phyloP scores from a whole-genome alignment of 2,329 filamentous ascomycete species.

The Diaporthe ampelina region DNA sequence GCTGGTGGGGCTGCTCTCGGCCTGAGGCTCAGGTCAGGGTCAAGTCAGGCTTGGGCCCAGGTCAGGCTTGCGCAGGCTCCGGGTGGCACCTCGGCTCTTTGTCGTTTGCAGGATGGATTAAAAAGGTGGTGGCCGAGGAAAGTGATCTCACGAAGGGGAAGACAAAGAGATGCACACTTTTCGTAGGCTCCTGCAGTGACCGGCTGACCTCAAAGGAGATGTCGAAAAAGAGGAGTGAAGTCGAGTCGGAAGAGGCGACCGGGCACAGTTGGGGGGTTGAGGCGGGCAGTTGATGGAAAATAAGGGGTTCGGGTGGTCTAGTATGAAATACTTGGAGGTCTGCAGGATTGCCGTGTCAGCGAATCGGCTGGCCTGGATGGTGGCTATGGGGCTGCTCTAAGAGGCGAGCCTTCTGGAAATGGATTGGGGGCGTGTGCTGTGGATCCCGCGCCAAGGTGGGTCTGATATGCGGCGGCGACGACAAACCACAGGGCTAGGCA shows the following conservation, averaged over 20 bases:
- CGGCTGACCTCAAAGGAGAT: slow-evolving; percentile 86
- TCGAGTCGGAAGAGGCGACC: slow-evolving; percentile 26
- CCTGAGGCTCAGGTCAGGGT: neutral
- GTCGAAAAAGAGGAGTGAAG: slow-evolving; percentile 46
- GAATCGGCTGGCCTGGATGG: slow-evolving; percentile 37
- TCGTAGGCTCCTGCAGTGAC: slow-evolving; percentile 79
- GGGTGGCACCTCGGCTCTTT: slow-evolving; percentile 4
- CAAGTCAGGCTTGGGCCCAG: neutral
- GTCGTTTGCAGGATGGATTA: slow-evolving; percentile 46
- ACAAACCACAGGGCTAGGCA: slow-evolving; percentile 34
- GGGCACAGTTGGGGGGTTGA: slow-evolving; percentile 3
- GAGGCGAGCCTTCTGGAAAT: slow-evolving; percentile 37
- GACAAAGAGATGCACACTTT: slow-evolving; percentile 42
- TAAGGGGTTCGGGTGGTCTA: slow-evolving; percentile 40
- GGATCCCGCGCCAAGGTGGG: slow-evolving; percentile 38
- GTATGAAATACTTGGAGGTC: slow-evolving; percentile 36
- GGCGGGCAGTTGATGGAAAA: slow-evolving; percentile 32
- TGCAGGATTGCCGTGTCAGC: slow-evolving; percentile 39
- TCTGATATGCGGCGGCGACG: slow-evolving; percentile 37
- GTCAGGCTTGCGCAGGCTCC: slow-evolving; percentile 1
- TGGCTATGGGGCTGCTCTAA: slow-evolving; percentile 32
- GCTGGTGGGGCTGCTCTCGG: slow-evolving; percentile 30
- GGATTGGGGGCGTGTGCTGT: slow-evolving; percentile 33
- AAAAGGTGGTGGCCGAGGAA: slow-evolving; percentile 52
- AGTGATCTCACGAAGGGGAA: slow-evolving; percentile 45